phyloP scores from a whole-genome alignment of 1,284 basidiomycete species.

The Somion occarium region DNA sequence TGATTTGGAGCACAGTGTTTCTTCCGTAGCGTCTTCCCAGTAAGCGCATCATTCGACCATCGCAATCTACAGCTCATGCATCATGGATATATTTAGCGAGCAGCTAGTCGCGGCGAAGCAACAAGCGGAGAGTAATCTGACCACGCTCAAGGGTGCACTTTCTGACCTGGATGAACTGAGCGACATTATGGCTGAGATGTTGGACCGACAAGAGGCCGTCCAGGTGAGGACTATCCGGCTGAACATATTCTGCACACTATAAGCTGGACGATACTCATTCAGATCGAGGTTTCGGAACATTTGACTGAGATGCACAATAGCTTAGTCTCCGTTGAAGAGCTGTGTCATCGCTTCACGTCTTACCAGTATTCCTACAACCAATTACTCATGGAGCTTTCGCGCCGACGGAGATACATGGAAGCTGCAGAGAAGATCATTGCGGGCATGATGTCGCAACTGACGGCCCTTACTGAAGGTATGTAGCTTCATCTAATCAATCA shows the following conservation, averaged over 20 bases:
- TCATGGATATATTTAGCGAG: slow-evolving; percentile 33
- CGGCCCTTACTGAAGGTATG: slow-evolving; percentile 60
- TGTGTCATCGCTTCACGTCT: slow-evolving; percentile 57
- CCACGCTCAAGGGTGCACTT: slow-evolving; percentile 43
- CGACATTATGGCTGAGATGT: slow-evolving; percentile 73
- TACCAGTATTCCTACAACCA: slow-evolving; percentile 71
- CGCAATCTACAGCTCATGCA: background rate
- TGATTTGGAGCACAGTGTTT: slow-evolving; percentile 59
- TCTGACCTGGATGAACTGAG: slow-evolving; percentile 69
- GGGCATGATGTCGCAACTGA: slow-evolving; percentile 58
- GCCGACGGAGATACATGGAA: slow-evolving; percentile 63
- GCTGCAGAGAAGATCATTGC: slow-evolving; percentile 57
- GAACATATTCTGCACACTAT: background rate
- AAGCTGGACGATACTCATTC: background rate
- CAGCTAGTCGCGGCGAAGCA: slow-evolving; percentile 42
- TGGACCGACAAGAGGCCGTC: slow-evolving; percentile 57
- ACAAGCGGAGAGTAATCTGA: slow-evolving; percentile 40
- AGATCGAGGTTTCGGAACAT: slow-evolving; percentile 51
- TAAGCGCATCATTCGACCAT: slow-evolving; percentile 30
- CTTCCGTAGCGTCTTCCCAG: slow-evolving; percentile 49
- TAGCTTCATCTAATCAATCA: too few species aligned
- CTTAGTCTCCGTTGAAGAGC: slow-evolving; percentile 52
- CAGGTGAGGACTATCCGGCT: slow-evolving; percentile 48
- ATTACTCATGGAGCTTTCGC: slow-evolving; percentile 64
- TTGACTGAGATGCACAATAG: slow-evolving; percentile 54